Conservation (phyloP, 1,284 basidiomycete species). For the Hymenochaete sp. region DNA sequence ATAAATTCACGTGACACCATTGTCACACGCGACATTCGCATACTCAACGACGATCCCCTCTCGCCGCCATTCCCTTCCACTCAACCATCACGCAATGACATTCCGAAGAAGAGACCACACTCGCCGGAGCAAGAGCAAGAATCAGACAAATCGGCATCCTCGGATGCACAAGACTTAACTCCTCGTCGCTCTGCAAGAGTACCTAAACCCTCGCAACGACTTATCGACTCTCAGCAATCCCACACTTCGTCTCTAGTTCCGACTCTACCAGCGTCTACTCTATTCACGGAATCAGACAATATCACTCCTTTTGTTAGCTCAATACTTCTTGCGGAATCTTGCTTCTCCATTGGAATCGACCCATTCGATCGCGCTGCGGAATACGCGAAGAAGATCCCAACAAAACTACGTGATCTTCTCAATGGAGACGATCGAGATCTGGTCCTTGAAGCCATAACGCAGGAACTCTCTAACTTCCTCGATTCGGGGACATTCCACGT, state of each 20-base stretch:
- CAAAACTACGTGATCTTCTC: background rate
- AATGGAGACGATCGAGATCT: background rate
- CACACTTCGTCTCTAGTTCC: too few relatives aligned
- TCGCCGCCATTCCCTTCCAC: background rate
- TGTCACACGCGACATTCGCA: constrained; percentile 2
- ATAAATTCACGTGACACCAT: background rate
- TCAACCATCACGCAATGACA: background rate
- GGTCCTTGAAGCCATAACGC: background rate
- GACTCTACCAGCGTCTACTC: too few relatives aligned
- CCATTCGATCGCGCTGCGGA: too few relatives aligned
- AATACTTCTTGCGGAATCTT: background rate
- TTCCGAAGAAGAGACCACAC: background rate
- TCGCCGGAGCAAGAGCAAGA: background rate
- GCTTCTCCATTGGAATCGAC: too few relatives aligned
- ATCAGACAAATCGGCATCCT: background rate
- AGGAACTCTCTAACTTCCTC: constrained; percentile 5
- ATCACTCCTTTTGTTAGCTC: background rate
- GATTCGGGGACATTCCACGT: background rate
- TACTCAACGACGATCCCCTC: background rate
- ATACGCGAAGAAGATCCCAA: too few relatives aligned
- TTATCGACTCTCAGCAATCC: too few relatives aligned
- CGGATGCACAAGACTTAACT: too few relatives aligned
- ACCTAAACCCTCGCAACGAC: too few relatives aligned
- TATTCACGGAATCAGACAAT: background rate
- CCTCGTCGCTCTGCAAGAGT: background rate